These are phyloP conservation scores for Entelexis sorbosivorans DNA, from an alignment of 1,139 yeast genomes.

Conservation along the genomic window DNA sequence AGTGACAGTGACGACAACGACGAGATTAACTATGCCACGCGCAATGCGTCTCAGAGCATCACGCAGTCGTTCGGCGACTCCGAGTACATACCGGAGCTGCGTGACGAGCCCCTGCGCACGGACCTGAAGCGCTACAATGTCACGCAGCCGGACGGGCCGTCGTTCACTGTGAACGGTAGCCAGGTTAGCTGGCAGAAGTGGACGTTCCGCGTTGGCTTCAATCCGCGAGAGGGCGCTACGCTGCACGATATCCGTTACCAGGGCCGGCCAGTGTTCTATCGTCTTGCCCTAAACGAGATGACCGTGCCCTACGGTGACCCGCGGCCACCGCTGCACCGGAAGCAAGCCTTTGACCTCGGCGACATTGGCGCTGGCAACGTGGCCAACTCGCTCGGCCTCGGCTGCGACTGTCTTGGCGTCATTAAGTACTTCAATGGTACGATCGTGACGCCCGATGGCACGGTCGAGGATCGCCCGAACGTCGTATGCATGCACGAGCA, in stretches of 20 bases:
- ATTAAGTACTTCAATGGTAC: slow-evolving; percentile 68
- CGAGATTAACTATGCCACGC: slow-evolving; percentile 29
- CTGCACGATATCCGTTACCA: slow-evolving; percentile 66
- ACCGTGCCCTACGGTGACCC: slow-evolving; percentile 90
- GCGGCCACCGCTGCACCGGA: slow-evolving; percentile 79
- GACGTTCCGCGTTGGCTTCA: slow-evolving; percentile 68
- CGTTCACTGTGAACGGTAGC: slow-evolving; percentile 56
- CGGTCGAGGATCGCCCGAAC: slow-evolving; percentile 53
- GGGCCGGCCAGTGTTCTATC: slow-evolving; percentile 70
- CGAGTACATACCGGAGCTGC: slow-evolving; percentile 41
- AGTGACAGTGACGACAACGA: slow-evolving; percentile 45
- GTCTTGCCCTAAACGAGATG: slow-evolving; percentile 76
- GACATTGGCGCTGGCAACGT: slow-evolving; percentile 80
- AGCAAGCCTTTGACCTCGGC: slow-evolving; percentile 86
- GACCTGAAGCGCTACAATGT: slow-evolving; percentile 69
- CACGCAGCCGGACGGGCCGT: slow-evolving; percentile 78
- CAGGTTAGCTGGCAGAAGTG: slow-evolving; percentile 75
- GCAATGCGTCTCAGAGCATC: slow-evolving; percentile 52
- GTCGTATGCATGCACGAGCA: slow-evolving; percentile 86
- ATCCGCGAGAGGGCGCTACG: slow-evolving; percentile 76
- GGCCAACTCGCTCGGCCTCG: slow-evolving; percentile 64
- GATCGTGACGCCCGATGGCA: slow-evolving; percentile 52
- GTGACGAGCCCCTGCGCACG: slow-evolving; percentile 25
- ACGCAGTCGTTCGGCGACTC: slow-evolving; percentile 56
- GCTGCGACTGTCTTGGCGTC: slow-evolving; percentile 85